Percentiles rank a stretch among this genome's conserved stretches.
Evolutionary conservation across 1,284 basidiomycete genomes (phyloP).

Genomic region (Schizophyllum amplum): DNA sequence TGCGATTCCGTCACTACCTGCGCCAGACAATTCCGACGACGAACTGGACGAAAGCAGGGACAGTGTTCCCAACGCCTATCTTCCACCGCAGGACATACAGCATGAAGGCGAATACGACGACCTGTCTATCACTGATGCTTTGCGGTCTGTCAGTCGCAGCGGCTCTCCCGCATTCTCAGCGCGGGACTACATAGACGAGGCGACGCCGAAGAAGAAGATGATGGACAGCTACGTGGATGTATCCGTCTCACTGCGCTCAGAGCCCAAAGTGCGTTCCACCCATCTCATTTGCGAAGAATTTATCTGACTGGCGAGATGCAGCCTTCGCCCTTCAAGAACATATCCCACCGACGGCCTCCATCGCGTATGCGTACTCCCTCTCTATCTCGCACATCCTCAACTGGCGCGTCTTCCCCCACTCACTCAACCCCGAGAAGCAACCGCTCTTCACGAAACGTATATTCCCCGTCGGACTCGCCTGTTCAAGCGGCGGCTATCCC

Average conservation of each 20-base stretch:
- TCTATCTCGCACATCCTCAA: conserved; percentile 55
- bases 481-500: conserved; percentile 38
- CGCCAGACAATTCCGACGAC: conserved; percentile 30
- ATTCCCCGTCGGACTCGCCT: conserved; percentile 37
- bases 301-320: conserved; percentile 17
- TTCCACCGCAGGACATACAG: conserved; percentile 25
- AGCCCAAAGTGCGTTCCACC: conserved; percentile 53
- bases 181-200: conserved; percentile 19
- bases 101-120: conserved; percentile 28
- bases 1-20: conserved; percentile 44
- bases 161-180: conserved; percentile 42
- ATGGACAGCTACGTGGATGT: conserved; percentile 38
- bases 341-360: conserved; percentile 32
- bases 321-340: conserved; percentile 60
- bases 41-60: conserved; percentile 37
- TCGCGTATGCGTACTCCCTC: conserved; percentile 63
- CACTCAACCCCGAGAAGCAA: conserved; percentile 30
- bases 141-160: conserved; percentile 49
- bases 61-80: conserved; percentile 43
- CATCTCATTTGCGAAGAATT: not conserved
- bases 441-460: not conserved
- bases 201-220: conserved; percentile 35
- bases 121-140: conserved; percentile 49
- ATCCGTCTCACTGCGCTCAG: conserved; percentile 54
- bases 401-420: conserved; percentile 48